Base-by-base conservation (phyloP, 768 basidiomycete species). In the Amanita muscaria region DNA sequence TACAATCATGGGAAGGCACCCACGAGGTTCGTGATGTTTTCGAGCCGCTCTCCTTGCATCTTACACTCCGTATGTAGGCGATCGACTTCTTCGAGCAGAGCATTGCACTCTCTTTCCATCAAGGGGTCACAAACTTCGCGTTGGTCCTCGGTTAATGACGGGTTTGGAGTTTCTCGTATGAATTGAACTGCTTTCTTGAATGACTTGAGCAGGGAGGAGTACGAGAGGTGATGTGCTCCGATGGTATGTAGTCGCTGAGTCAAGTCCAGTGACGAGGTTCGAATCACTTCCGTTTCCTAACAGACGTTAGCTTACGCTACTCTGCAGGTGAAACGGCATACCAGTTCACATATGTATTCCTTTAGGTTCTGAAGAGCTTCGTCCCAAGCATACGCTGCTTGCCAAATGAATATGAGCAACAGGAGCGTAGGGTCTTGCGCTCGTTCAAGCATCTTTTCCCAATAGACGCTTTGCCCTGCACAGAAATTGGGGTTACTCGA, bases 341-440 rank as follows among this genome's bases (percentile, higher is more conserved):
- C 77, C 35, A 79, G 59, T 27, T 50, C 58, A 47, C 65, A 72
- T 39, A 80, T 69, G 50, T 78, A 70, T 1, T 60, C 50, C 42
- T 78, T 79, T 10, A 80, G 58, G 35, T 62, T 59, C 49, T 79
- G 77, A 3, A 80, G 55, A 0, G 76, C 67, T 54, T 79, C 69
- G 46, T 80, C 78, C 76, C 77, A 80, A 1, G 73, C 72, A 51
- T 80, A 80, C 48, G 79, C 49, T 3, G 76, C 72, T 39, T 79
- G 74, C 79, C 78, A 80, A 25, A 80, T 57, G 33, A 70, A 68
- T 6, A 73, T 66, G 18, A 80, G 54, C 19, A 80, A 59, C 0
- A 78, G 49, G 43, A 79, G 76, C 0, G 79, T 79, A 1, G 77
- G 75, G 51, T 80, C 79, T 2, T 59, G 57, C 1, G 71, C 67